Base-by-base conservation (phyloP, 208 protist species). In the Herpetomonas samuelpessoai region DNA sequence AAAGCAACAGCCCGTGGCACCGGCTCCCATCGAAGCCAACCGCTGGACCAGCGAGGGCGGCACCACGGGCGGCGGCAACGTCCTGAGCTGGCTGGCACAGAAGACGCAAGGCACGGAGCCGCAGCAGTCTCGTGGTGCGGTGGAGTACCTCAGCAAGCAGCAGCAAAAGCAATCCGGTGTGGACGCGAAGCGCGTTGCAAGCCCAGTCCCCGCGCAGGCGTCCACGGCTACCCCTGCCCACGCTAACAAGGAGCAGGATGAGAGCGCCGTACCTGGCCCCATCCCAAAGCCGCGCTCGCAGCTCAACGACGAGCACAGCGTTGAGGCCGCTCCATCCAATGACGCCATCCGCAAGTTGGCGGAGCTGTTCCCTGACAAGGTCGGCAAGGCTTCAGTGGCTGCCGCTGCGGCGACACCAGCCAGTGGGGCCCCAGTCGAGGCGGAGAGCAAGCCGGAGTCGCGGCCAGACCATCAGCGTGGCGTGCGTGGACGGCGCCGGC, bases 71-170 rank as follows among this genome's bases (percentile, higher is more conserved):
- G 64, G 74, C 14, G 80, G 81, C 18, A 82, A 76, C 57, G 81
- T 86, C 48, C 56, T 92, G 29, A 70, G 65, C 45, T 92, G 85
- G 85, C 59, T 91, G 18, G 62, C 70, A 21, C 84, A 91, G 51
- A 76, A 81, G 26, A 79, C 76, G 10, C 47, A 74, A 6, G 57
- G 47, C 21, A 27, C 28, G n/a, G 63, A 41, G 9, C 51, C 72
- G 4, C 68, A 71, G 2, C 68, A 76, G 58, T 86, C 79, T 14
- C 53, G 62, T 16, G 78, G 84, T 24, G 73, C 80, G 2, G 74
- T 91, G 47, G 84, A 91, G 63, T 91, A 91, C 55, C 60, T 92
- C 24, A 82, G 57, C 56, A 81, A 84, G 67, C 26, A 50, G 22
- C 24, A 50, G 30, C 35, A 51, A 7, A 7, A 46, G 24, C 24